Evolutionary conservation across 2,329 filamentous ascomycete genomes (phyloP), one percentile per base, ranked within the genome.

Genomic region (Lasiodiplodia citricola): DNA sequence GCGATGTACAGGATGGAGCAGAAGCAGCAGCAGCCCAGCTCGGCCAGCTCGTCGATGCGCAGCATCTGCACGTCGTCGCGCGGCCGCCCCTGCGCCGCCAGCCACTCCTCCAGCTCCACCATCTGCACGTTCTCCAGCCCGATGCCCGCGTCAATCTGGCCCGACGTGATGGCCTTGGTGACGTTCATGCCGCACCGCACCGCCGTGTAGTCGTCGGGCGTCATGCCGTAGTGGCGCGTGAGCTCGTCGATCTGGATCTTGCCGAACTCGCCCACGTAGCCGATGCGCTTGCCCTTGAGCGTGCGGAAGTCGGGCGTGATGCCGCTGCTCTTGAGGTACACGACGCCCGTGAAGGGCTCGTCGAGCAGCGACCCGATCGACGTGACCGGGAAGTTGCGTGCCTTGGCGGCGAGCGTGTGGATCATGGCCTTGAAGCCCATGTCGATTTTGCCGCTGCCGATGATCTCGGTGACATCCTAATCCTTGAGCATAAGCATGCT

Each of bases 351-450:
- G 81, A 94, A 94, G 37, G 91, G 91, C 77, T 94, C 91, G 72
- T 94, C 91, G 64, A 94, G 88, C 2, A 94, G 87, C 37, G 90
- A 92, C 50, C 91, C 91, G 62, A 94, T 87, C 10, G 91, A 92
- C 23, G 86, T 82, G 63, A 94, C 88, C 0, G 91, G 91, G 77
- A 92, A 94, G 81, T 86, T 83, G 70, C 91, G 90, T 50, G 91
- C 91, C 80, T 93, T 92, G 77, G 91, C 91, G 68, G 91, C 91
- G 70, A 94, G 86, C 10, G 91, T 93, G 76, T 94, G 91, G 73
- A 94, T 94, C 91, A 94, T 93, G 72, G 91, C 91, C 80, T 93
- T 94, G 86, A 92, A 93, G 55, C 91, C 91, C 75, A 93, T 87
- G 76, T 93, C 91, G 62, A 92, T 89, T 76, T 92, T 93, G 70